These are phyloP conservation scores for Serendipita sp. DNA, from an alignment of 768 basidiomycete species.

Conservation along the genomic window DNA sequence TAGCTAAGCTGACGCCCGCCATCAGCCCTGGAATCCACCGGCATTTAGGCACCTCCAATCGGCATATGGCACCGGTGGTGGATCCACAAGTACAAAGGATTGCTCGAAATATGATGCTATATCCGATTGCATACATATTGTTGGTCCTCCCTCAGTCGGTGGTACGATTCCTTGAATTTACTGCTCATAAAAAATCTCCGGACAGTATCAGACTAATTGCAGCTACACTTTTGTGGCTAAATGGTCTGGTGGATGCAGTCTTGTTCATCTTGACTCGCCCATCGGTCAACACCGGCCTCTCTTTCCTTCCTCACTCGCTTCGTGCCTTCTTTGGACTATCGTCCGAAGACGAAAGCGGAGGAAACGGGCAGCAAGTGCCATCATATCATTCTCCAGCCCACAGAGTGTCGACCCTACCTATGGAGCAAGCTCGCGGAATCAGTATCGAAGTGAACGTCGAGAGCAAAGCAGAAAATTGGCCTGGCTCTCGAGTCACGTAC, in stretches of 20 bases:
- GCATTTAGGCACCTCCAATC: too few species aligned
- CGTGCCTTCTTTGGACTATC: neutral
- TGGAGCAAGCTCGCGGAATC: neutral
- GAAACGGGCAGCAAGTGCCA: neutral
- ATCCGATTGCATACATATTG: neutral
- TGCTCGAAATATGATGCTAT: neutral
- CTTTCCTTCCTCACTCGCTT: constrained; percentile 14
- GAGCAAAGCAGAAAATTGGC: neutral
- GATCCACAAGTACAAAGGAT: neutral
- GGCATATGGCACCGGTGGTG: neutral
- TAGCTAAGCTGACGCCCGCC: too few species aligned
- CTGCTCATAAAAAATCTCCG: neutral
- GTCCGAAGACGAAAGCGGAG: neutral
- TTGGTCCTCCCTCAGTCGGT: neutral
- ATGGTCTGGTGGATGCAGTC: neutral
- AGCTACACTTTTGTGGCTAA: neutral
- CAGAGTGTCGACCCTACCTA: neutral
- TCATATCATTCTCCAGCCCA: neutral
- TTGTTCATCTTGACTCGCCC: constrained; percentile 16
- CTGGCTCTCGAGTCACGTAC: too few species aligned
- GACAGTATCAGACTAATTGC: neutral
- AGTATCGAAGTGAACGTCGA: neutral
- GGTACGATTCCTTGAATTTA: neutral
- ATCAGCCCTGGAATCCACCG: too few species aligned
- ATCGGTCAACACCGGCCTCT: constrained; percentile 16